These are phyloP conservation scores for Quercus gilva DNA, from an alignment of 306 rosid species.

Conservation along the genomic window DNA sequence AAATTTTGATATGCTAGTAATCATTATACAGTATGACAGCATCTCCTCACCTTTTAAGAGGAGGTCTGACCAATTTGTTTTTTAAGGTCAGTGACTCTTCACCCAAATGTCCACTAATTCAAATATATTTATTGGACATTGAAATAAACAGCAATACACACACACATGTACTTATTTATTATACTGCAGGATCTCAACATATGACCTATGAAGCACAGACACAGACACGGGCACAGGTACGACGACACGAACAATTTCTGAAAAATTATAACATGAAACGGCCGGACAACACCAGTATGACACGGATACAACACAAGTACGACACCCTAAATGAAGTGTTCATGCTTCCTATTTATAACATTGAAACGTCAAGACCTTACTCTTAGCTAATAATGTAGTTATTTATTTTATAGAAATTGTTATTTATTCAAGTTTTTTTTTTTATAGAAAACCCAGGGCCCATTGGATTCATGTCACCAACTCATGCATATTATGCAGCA, in stretches of 20 bases:
- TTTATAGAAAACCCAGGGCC: background rate
- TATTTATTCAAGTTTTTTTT: background rate
- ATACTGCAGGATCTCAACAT: background rate
- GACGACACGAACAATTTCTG: no score
- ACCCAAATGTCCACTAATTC: background rate
- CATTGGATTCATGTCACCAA: background rate
- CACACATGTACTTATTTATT: background rate
- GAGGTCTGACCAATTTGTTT: background rate
- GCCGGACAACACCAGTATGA: accelerated
- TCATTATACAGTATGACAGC: background rate
- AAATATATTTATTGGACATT: background rate
- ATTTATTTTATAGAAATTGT: background rate
- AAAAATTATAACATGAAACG: no score
- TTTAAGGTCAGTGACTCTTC: background rate
- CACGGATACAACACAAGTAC: no score
- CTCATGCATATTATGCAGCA: background rate
- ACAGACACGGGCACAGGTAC: accelerated
- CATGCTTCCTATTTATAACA: no score
- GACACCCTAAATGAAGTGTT: no score
- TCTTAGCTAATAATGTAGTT: background rate
- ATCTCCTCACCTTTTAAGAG: background rate
- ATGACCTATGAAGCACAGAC: background rate
- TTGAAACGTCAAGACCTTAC: background rate
- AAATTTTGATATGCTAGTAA: background rate
- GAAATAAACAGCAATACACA: background rate